Evolutionary conservation across 306 rosid species (phyloP).

Genomic region (Styphnolobium japonicum): DNA sequence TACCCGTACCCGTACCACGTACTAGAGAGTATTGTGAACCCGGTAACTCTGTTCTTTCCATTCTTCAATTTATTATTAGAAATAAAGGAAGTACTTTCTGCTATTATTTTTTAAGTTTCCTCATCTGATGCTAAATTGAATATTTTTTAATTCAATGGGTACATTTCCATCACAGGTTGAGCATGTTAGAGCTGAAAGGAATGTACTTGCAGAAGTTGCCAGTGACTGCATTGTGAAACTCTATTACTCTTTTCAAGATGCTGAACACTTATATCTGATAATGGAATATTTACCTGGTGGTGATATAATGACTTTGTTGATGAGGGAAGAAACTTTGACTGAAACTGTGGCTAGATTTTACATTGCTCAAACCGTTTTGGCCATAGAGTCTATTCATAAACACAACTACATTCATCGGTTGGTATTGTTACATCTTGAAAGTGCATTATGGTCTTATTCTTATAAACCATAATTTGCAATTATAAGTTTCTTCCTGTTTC

Average conservation of each 20-base stretch:
- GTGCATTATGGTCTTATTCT: background rate
- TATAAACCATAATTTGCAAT: background rate
- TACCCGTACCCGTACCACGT: no score
- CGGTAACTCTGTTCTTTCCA: constrained; percentile 10
- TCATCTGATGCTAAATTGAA: background rate
- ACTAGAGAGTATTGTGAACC: no score
- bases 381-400: constrained; percentile 84
- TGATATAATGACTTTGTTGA: constrained; percentile 92
- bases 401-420: constrained; percentile 89
- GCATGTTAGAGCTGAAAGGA: constrained; percentile 83
- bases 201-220: constrained; percentile 91
- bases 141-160: background rate
- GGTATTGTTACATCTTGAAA: constrained; percentile 20
- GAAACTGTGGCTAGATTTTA: constrained; percentile 81
- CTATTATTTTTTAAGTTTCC: background rate
- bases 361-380: constrained; percentile 69
- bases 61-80: background rate
- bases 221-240: constrained; percentile 91
- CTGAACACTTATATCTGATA: constrained; percentile 76
- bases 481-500: background rate
- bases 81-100: background rate
- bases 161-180: constrained; percentile 38
- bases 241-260: constrained; percentile 90
- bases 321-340: constrained; percentile 92
- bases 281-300: constrained; percentile 99